A percentile compares a stretch with the other conserved stretches of the same genome.
Evolutionary conservation across 1,284 basidiomycete genomes (phyloP).

Genomic region (Gomphus bonarii): DNA sequence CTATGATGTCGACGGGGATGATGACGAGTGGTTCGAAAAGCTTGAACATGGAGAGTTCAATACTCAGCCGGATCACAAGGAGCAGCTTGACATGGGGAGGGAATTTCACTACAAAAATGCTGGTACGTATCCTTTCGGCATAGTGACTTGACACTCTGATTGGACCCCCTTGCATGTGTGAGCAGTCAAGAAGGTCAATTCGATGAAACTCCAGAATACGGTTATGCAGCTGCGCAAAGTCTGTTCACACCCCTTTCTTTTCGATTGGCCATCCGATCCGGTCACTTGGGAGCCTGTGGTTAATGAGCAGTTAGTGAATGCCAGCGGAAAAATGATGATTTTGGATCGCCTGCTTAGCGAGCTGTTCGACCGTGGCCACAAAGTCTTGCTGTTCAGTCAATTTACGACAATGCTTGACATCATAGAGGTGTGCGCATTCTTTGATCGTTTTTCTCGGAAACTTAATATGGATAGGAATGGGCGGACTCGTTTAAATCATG

Average conservation of each 20-base stretch:
- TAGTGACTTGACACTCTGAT: neutral
- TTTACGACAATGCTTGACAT: conserved; percentile 96
- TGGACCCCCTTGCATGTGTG: neutral
- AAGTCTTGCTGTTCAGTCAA: conserved; percentile 90
- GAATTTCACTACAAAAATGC: conserved; percentile 51
- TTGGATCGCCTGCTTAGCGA: conserved; percentile 82
- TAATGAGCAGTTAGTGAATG: conserved; percentile 71
- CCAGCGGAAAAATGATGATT: conserved; percentile 95
- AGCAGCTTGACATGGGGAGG: conserved; percentile 34
- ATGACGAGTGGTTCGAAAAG: conserved; percentile 18
- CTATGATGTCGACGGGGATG: conserved; percentile 19
- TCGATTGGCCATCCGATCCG: conserved; percentile 78
- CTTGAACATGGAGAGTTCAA: conserved; percentile 15
- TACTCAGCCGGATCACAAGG: conserved; percentile 30
- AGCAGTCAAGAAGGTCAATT: conserved; percentile 75
- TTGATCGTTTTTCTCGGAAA: neutral
- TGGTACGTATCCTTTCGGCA: conserved; percentile 32
- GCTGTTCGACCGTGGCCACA: conserved; percentile 77
- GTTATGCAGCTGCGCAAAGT: conserved; percentile 95
- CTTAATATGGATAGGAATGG: conserved; percentile 55
- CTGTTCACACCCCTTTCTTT: conserved; percentile 89
- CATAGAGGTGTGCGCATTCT: conserved; percentile 55
- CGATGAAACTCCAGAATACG: conserved; percentile 85
- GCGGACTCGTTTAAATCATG: conserved; percentile 72
- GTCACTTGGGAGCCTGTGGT: conserved; percentile 48